Conservation (phyloP, 805 yeast species). For the Candida takata region DNA sequence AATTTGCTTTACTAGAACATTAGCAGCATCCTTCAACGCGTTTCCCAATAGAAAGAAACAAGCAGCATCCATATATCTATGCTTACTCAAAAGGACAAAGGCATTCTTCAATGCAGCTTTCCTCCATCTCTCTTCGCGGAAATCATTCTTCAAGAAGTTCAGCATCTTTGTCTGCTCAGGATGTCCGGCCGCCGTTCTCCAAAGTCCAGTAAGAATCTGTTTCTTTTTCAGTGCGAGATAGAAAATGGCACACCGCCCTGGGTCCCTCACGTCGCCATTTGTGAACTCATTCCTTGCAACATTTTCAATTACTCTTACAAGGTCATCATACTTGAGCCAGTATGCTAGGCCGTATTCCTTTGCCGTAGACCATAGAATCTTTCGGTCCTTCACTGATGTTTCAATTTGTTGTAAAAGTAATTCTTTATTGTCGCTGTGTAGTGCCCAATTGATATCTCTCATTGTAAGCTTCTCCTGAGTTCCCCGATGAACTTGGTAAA, state of each 20-base stretch:
- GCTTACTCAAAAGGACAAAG: slow-evolving; percentile 82
- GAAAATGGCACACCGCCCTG: slow-evolving; percentile 64
- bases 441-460: slow-evolving; percentile 85
- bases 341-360: slow-evolving; percentile 57
- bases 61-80: slow-evolving; percentile 81
- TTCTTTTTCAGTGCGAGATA: slow-evolving; percentile 77
- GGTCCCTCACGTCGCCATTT: slow-evolving; percentile 51
- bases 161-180: slow-evolving; percentile 80
- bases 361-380: slow-evolving; percentile 55
- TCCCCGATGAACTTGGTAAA: slow-evolving; percentile 49
- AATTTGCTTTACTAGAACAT: slow-evolving; percentile 61
- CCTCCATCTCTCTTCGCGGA: slow-evolving; percentile 68
- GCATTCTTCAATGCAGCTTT: slow-evolving; percentile 92
- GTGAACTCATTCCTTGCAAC: slow-evolving; percentile 70
- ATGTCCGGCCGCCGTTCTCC: slow-evolving; percentile 73
- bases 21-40: slow-evolving; percentile 68
- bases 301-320: slow-evolving; percentile 51
- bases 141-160: slow-evolving; percentile 71
- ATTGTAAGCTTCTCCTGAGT: slow-evolving; percentile 51
- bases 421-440: slow-evolving; percentile 75
- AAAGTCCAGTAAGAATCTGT: slow-evolving; percentile 66
- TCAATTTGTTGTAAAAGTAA: slow-evolving; percentile 46
- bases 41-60: slow-evolving; percentile 78
- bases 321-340: slow-evolving; percentile 52
- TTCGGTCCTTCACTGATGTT: slow-evolving; percentile 30